Evolutionary conservation across 2,329 filamentous ascomycete species (phyloP).

Genomic region (Grosmannia huntii): DNA sequence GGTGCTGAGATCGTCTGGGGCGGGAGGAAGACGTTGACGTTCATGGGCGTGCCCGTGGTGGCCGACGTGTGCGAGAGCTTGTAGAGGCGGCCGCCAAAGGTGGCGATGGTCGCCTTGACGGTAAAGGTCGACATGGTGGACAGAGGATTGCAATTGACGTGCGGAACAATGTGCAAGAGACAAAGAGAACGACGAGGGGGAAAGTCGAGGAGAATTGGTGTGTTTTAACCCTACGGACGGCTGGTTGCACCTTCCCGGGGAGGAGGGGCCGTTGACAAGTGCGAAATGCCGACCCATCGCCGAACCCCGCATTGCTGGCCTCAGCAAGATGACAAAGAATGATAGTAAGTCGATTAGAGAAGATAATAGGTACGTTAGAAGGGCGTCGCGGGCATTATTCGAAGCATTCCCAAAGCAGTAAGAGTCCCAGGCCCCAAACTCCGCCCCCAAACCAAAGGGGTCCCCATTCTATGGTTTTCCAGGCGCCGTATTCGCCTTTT

Average conservation of each 20-base stretch:
- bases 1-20: slow-evolving; percentile 45
- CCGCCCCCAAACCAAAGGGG: not conserved
- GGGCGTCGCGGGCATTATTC: not conserved
- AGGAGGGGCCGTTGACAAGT: not conserved
- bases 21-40: slow-evolving; percentile 83
- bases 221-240: not conserved
- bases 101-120: slow-evolving; percentile 77
- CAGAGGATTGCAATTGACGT: not conserved
- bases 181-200: not conserved
- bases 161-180: not conserved
- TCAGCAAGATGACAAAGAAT: not conserved
- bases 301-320: not conserved
- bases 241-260: not conserved
- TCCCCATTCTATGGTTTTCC: not conserved
- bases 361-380: not conserved
- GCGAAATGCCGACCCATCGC: not conserved
- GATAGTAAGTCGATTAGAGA: not conserved
- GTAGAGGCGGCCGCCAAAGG: slow-evolving; percentile 86
- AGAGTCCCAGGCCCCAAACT: not conserved
- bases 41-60: slow-evolving; percentile 77
- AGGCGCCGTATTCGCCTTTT: not conserved
- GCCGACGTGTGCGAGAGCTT: slow-evolving; percentile 81
- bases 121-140: slow-evolving; percentile 60
- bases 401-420: not conserved
- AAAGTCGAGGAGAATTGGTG: not conserved